A percentile compares a stretch with the other conserved stretches of the same genome.
These are phyloP conservation scores for Linum trigynum DNA, from an alignment of 345 rosid species.

Conservation along the genomic window DNA sequence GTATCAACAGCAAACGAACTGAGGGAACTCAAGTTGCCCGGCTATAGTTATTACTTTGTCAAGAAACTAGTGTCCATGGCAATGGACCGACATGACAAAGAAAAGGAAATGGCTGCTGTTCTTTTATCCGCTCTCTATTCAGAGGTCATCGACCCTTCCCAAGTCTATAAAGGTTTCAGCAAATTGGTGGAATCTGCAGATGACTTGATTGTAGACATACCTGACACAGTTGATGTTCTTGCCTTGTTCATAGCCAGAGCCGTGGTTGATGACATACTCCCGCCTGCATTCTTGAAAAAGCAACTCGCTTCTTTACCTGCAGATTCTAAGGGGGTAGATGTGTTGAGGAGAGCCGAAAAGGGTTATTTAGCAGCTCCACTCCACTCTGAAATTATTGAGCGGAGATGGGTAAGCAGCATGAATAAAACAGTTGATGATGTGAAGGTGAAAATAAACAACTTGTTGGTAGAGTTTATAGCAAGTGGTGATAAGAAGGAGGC, in stretches of 20 bases:
- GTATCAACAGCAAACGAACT: constrained; percentile 52
- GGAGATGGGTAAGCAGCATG: constrained; percentile 71
- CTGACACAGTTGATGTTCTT: constrained; percentile 64
- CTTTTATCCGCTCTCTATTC: constrained; percentile 59
- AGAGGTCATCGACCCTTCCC: constrained; percentile 52
- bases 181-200: constrained; percentile 66
- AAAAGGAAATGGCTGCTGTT: constrained; percentile 86
- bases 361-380: constrained; percentile 70
- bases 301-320: constrained; percentile 36
- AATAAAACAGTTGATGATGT: constrained; percentile 75
- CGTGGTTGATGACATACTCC: constrained; percentile 76
- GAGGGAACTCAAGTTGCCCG: constrained; percentile 55
- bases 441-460: constrained; percentile 52
- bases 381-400: constrained; percentile 66
- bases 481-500: constrained; percentile 81
- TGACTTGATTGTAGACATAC: constrained; percentile 75
- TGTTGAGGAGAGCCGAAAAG: constrained; percentile 58
- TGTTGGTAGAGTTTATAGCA: constrained; percentile 50
- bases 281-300: constrained; percentile 65
- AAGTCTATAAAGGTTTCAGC: constrained; percentile 60
- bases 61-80: constrained; percentile 71
- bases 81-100: constrained; percentile 78
- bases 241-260: constrained; percentile 76
- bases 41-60: constrained; percentile 56
- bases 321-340: constrained; percentile 54